A percentile compares a stretch with the other conserved stretches of the same genome.
Conservation (phyloP, 2,329 filamentous ascomycete species). For the Dactylellina parvicollis region DNA sequence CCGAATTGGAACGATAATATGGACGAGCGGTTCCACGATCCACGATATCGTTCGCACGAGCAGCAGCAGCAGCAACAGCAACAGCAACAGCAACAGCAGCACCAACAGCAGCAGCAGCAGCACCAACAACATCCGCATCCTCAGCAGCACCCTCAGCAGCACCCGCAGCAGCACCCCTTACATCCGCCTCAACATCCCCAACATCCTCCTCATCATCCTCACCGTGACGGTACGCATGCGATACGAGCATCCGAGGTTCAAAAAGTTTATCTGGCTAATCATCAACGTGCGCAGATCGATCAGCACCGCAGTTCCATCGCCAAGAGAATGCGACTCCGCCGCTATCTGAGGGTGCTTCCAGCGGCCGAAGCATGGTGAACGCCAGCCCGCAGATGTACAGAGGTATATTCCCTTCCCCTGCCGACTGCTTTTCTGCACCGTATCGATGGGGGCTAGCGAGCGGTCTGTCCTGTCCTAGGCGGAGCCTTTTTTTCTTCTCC, state of each 20-base stretch:
- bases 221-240: constrained; percentile 48
- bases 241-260: background rate
- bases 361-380: constrained; percentile 47
- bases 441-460: constrained; percentile 26
- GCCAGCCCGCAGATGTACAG: constrained; percentile 52
- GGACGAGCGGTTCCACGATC: constrained; percentile 47
- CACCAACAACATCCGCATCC: constrained; percentile 8
- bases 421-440: constrained; percentile 1
- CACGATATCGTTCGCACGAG: constrained; percentile 43
- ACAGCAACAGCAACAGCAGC: constrained; percentile 11
- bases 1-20: constrained; percentile 48
- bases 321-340: constrained; percentile 52
- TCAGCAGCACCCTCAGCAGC: constrained; percentile 1
- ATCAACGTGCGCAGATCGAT: constrained; percentile 49
- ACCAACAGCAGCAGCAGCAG: constrained; percentile 16
- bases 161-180: constrained; percentile 12
- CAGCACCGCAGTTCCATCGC: constrained; percentile 49
- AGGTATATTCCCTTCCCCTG: constrained; percentile 22
- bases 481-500: constrained; percentile 52
- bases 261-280: constrained; percentile 43
- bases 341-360: constrained; percentile 40
- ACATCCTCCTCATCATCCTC: constrained; percentile 25
- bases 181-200: constrained; percentile 26
- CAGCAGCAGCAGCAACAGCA: constrained; percentile 21
- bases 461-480: constrained; percentile 23